phyloP scores from a whole-genome alignment of 2,329 filamentous ascomycete species.

The Penicillium brasilianum region DNA sequence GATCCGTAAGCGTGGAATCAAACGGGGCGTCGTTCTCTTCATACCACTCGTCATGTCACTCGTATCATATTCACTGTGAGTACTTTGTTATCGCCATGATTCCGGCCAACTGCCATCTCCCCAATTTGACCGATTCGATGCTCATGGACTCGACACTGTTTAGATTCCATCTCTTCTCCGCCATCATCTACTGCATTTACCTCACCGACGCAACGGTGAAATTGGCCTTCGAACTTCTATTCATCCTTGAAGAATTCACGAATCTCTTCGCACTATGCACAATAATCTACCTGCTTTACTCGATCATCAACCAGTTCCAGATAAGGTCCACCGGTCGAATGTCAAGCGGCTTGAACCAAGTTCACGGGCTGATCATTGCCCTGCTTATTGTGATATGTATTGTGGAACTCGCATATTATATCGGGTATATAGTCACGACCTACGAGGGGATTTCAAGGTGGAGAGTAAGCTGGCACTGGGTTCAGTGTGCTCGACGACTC shows the following conservation, averaged over 20 bases:
- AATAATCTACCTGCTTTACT: background rate
- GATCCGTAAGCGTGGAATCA: background rate
- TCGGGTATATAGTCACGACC: background rate
- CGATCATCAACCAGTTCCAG: background rate
- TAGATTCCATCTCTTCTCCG: background rate
- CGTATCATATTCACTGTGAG: background rate
- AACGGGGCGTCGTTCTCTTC: background rate
- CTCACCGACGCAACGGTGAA: background rate
- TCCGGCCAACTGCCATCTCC: background rate
- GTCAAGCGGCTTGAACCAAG: background rate
- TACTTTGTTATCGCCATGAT: background rate
- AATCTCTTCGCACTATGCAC: background rate
- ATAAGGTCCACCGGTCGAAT: background rate
- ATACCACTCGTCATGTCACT: background rate
- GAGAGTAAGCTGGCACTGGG: background rate
- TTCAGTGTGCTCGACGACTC: background rate
- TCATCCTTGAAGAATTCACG: background rate
- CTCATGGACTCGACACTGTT: background rate
- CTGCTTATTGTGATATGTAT: background rate
- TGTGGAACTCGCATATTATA: background rate
- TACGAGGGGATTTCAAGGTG: background rate
- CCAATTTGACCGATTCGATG: background rate
- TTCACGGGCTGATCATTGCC: background rate
- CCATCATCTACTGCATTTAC: background rate
- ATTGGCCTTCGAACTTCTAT: background rate